These are phyloP conservation scores for Luffa acutangula DNA, from an alignment of 306 rosid genomes.

Conservation along the genomic window DNA sequence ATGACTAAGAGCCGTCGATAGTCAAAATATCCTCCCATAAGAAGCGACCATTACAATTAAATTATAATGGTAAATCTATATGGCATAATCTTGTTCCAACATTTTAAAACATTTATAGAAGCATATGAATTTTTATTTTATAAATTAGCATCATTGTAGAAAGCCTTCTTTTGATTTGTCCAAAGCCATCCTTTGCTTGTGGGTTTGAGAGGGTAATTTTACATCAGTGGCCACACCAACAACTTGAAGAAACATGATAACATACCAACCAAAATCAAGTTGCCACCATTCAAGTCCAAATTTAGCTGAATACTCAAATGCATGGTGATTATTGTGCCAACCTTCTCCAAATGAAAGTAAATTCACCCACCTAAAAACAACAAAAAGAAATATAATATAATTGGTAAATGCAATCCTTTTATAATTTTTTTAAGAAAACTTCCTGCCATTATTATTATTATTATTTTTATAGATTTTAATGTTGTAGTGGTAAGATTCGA, in stretches of 20 bases:
- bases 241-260: slow-evolving; percentile 47
- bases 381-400: slow-evolving; percentile 4
- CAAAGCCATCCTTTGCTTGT: slow-evolving; percentile 46
- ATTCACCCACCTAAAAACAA: slow-evolving; percentile 51
- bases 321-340: slow-evolving; percentile 93
- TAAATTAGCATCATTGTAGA: not conserved
- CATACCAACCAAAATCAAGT: slow-evolving; percentile 67
- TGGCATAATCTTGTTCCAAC: too few species aligned
- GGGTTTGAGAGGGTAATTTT: slow-evolving; percentile 47
- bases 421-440: too few species aligned
- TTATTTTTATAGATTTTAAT: too few species aligned
- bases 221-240: slow-evolving; percentile 66
- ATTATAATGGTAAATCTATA: too few species aligned
- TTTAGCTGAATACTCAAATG: slow-evolving; percentile 79
- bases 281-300: slow-evolving; percentile 86
- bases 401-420: slow-evolving; percentile 56
- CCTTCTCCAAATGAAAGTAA: slow-evolving; percentile 72
- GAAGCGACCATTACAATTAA: too few species aligned
- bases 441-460: too few species aligned
- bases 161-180: not conserved
- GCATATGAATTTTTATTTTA: too few species aligned
- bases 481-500: too few species aligned
- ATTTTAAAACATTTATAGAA: too few species aligned
- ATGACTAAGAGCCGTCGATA: too few species aligned
- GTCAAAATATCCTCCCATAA: too few species aligned